phyloP scores from a whole-genome alignment of 805 yeast genomes.

The Saturnispora silvae region DNA sequence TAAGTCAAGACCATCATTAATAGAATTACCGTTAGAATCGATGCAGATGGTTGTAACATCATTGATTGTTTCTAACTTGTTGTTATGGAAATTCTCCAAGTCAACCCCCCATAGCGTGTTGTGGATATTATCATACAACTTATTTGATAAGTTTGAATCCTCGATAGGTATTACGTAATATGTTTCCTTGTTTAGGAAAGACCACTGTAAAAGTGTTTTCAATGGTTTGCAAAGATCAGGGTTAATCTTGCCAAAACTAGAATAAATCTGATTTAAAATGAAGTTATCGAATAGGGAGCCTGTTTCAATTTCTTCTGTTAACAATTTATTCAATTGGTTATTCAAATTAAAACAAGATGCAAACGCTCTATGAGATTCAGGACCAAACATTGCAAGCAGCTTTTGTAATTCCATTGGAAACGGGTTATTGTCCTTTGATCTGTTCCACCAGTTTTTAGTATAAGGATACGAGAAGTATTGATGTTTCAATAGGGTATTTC shows the following conservation, averaged over 20 bases:
- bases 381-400: conserved; percentile 28
- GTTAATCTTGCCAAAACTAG: conserved; percentile 14
- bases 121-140: conserved; percentile 27
- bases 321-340: conserved; percentile 21
- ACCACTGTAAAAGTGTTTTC: conserved; percentile 12
- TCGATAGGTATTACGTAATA: conserved; percentile 27
- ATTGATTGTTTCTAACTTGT: conserved; percentile 19
- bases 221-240: conserved; percentile 11
- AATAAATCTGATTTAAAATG: conserved; percentile 14
- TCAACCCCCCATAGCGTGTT: conserved; percentile 16
- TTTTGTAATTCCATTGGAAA: conserved; percentile 30
- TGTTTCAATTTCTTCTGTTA: conserved; percentile 22
- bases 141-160: conserved; percentile 20
- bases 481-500: conserved; percentile 23
- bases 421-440: conserved; percentile 20
- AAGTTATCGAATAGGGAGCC: conserved; percentile 22
- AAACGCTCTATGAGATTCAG: conserved; percentile 28
- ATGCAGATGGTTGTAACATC: conserved; percentile 28
- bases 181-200: conserved; percentile 5
- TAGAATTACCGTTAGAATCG: conserved; percentile 20
- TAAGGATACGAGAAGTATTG: conserved; percentile 28
- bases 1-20: conserved; percentile 20
- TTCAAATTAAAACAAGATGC: conserved; percentile 28
- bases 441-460: conserved; percentile 31
- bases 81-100: conserved; percentile 1